A percentile compares a stretch with the other conserved stretches of the same genome.
phyloP scores from a whole-genome alignment of 108 stramenopile species.

The Chaetoceros tenuissimus region DNA sequence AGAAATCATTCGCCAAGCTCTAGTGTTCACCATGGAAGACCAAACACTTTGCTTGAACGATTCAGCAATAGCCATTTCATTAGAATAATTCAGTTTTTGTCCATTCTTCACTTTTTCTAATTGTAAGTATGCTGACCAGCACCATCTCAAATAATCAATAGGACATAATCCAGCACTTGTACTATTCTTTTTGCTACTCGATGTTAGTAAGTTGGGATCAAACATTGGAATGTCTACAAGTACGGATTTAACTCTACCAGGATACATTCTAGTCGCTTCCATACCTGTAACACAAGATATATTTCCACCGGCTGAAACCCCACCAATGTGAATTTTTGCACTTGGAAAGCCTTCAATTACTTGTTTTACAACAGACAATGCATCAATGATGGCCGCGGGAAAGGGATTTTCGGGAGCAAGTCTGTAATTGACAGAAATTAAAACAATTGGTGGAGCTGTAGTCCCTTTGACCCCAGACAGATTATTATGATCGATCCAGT shows the following conservation, averaged over 20 bases:
- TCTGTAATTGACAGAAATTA: conserved; percentile 4
- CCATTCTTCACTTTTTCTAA: conserved; percentile 4
- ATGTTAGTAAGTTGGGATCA: no score
- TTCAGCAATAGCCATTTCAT: no score
- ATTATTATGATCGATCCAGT: no score
- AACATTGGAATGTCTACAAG: conserved; percentile 4
- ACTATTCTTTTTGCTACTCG: no score
- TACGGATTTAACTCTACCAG: conserved; percentile 1
- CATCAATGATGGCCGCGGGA: conserved; percentile 7
- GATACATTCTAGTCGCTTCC: conserved; percentile 7
- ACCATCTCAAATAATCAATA: conserved; percentile 7
- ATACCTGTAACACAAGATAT: conserved; percentile 3
- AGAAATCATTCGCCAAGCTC: no score
- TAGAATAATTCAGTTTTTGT: neutral
- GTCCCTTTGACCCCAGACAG: no score
- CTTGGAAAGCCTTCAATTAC: neutral
- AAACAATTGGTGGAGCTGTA: no score
- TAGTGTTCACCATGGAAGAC: no score
- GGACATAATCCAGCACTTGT: neutral
- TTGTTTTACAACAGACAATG: conserved; percentile 6
- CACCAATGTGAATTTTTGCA: neutral
- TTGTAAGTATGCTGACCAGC: conserved; percentile 3
- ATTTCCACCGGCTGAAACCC: conserved; percentile 6
- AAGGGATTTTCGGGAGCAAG: conserved; percentile 12
- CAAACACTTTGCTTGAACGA: no score